phyloP scores from a whole-genome alignment of 352 stramenopile species.

The Phytopythium oedochilum region DNA sequence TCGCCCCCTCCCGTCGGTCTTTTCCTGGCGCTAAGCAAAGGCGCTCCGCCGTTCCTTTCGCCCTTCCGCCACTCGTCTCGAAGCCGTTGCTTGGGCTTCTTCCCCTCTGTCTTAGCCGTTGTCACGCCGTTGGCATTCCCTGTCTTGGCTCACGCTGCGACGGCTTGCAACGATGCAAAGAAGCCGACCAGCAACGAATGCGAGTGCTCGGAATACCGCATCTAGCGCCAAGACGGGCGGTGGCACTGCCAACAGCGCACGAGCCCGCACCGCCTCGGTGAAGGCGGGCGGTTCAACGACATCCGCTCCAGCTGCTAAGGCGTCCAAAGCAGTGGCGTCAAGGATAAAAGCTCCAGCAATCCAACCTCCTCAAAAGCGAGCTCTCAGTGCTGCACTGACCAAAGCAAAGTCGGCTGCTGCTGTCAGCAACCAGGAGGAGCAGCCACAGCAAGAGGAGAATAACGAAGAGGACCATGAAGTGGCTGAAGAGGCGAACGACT shows the following conservation, averaged over 20 bases:
- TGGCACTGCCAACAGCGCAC: too few species aligned
- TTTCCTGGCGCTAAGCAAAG: neutral
- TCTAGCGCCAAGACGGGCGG: neutral
- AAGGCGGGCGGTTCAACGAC: neutral
- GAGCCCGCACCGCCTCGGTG: neutral
- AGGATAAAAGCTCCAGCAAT: neutral
- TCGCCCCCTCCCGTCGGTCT: neutral
- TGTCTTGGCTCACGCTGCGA: neutral
- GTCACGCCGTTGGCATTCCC: neutral
- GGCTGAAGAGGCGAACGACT: neutral
- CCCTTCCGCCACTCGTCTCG: neutral
- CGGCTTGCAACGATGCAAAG: neutral
- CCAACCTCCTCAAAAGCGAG: neutral
- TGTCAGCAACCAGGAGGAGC: conserved; percentile 3
- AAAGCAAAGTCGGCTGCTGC: neutral
- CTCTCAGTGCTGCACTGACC: neutral
- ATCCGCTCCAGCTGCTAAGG: neutral
- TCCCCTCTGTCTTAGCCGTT: neutral
- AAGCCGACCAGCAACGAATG: neutral
- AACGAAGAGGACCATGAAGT: conserved; percentile 9
- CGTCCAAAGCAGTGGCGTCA: neutral
- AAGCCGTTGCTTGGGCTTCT: neutral
- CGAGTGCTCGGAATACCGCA: neutral
- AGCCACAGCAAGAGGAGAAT: conserved; percentile 8
- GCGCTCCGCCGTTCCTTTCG: neutral